A percentile compares a stretch with the other conserved stretches of the same genome.
Evolutionary conservation across 768 basidiomycete genomes (phyloP).

Genomic region (Amanita molliuscula): DNA sequence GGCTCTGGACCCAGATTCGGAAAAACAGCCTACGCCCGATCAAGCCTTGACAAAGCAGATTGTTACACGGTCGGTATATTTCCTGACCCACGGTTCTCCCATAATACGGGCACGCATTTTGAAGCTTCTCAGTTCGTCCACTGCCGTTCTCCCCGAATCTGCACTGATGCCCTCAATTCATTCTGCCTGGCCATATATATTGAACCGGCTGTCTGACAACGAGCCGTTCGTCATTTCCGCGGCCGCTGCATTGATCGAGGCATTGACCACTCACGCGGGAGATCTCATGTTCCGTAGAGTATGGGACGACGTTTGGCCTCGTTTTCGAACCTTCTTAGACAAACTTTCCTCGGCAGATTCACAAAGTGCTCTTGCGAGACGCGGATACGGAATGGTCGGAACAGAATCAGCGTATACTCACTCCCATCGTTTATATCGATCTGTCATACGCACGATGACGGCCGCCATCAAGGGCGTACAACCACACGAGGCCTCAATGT

Average conservation of each 20-base stretch:
- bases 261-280: constrained; percentile 60
- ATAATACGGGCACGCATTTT: constrained; percentile 81
- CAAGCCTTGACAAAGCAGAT: constrained; percentile 80
- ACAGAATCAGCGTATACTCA: constrained; percentile 69
- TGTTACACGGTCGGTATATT: constrained; percentile 76
- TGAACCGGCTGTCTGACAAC: constrained; percentile 67
- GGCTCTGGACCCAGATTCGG: constrained; percentile 27
- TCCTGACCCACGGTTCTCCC: constrained; percentile 84
- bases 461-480: constrained; percentile 58
- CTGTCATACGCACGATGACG: constrained; percentile 66
- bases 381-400: constrained; percentile 39
- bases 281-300: constrained; percentile 79
- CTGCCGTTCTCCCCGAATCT: constrained; percentile 61
- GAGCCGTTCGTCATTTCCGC: constrained; percentile 77
- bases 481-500: constrained; percentile 57
- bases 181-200: constrained; percentile 87
- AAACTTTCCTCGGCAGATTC: constrained; percentile 55
- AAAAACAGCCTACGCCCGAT: constrained; percentile 50
- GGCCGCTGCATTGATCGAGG: constrained; percentile 64
- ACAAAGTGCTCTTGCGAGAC: constrained; percentile 53
- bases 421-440: constrained; percentile 72
- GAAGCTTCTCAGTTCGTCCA: constrained; percentile 59
- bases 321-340: constrained; percentile 50
- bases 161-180: constrained; percentile 80
- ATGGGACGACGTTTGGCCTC: constrained; percentile 93